phyloP scores from a whole-genome alignment of 306 rosid species.

The Comarum palustre region DNA sequence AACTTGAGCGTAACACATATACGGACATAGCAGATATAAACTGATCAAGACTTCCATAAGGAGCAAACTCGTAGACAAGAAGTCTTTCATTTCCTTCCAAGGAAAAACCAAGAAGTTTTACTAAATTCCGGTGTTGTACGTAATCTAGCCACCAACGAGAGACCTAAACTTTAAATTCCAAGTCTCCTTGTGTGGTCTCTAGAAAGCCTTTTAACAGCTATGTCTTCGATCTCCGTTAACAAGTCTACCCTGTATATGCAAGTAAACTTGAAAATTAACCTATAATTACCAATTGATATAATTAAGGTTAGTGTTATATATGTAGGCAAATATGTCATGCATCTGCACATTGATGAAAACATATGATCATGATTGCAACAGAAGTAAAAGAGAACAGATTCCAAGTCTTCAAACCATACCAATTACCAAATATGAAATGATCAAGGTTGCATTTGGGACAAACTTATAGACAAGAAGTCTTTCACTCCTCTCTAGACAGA shows the following conservation, averaged over 20 bases:
- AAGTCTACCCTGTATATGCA: constrained; percentile 2
- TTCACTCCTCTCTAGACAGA: background rate
- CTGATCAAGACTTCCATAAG: constrained; percentile 14
- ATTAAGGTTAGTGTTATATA: too few relatives aligned
- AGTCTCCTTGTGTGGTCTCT: constrained; percentile 4
- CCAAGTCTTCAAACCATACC: background rate
- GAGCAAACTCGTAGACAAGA: constrained; percentile 10
- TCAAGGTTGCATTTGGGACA: constrained; percentile 17
- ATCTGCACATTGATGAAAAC: background rate
- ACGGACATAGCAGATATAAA: constrained; percentile 15
- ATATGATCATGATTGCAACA: background rate
- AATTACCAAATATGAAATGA: constrained; percentile 23
- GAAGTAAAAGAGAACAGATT: too few relatives aligned
- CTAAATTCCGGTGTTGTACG: constrained; percentile 13
- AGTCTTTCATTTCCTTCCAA: constrained; percentile 12
- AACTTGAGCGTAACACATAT: background rate
- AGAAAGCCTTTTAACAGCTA: constrained; percentile 13
- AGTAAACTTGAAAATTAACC: background rate
- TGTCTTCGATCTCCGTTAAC: background rate
- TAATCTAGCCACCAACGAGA: background rate
- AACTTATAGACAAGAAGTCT: background rate
- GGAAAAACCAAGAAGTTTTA: constrained; percentile 3
- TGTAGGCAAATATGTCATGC: background rate
- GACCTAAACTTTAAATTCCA: constrained; percentile 12
- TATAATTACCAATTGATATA: too few relatives aligned